phyloP scores from a whole-genome alignment of 2,329 filamentous ascomycete genomes.

The Xylaria polymorpha region DNA sequence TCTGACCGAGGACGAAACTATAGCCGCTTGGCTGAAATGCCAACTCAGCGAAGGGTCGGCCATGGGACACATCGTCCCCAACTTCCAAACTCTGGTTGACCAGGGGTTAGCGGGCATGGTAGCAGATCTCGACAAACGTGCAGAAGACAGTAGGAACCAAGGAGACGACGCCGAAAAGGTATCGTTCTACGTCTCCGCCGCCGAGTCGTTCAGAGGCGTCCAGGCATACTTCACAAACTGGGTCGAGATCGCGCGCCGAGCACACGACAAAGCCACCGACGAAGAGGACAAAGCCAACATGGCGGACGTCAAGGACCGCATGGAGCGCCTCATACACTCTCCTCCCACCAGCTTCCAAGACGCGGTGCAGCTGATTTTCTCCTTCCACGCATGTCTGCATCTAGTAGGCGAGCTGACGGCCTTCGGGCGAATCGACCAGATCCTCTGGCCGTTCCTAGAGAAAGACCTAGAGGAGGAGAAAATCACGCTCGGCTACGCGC shows the following conservation, averaged over 20 bases:
- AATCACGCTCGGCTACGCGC: conserved; percentile 22
- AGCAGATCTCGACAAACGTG: conserved; percentile 20
- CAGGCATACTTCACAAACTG: conserved; percentile 33
- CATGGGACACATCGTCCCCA: conserved; percentile 36
- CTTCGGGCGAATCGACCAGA: conserved; percentile 36
- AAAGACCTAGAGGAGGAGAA: conserved; percentile 7
- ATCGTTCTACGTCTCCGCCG: conserved; percentile 30
- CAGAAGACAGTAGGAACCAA: conserved; percentile 10
- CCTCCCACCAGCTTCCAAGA: conserved; percentile 32
- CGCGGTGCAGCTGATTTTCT: conserved; percentile 36
- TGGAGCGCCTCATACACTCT: conserved; percentile 15
- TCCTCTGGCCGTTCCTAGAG: conserved; percentile 36
- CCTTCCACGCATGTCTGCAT: conserved; percentile 31
- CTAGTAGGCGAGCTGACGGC: conserved; percentile 36
- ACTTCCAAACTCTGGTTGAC: conserved; percentile 34
- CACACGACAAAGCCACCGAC: neutral
- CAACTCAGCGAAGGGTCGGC: conserved; percentile 26
- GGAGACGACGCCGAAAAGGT: conserved; percentile 13
- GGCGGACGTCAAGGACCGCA: conserved; percentile 26
- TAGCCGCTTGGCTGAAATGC: conserved; percentile 35
- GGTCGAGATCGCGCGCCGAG: conserved; percentile 28
- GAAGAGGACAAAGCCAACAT: conserved; percentile 26
- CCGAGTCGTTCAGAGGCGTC: conserved; percentile 31
- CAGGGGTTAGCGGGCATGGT: conserved; percentile 27
- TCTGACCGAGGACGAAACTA: conserved; percentile 30